Base-by-base conservation (phyloP, 2,329 filamentous ascomycete genomes). In the Hortaea sp. region DNA sequence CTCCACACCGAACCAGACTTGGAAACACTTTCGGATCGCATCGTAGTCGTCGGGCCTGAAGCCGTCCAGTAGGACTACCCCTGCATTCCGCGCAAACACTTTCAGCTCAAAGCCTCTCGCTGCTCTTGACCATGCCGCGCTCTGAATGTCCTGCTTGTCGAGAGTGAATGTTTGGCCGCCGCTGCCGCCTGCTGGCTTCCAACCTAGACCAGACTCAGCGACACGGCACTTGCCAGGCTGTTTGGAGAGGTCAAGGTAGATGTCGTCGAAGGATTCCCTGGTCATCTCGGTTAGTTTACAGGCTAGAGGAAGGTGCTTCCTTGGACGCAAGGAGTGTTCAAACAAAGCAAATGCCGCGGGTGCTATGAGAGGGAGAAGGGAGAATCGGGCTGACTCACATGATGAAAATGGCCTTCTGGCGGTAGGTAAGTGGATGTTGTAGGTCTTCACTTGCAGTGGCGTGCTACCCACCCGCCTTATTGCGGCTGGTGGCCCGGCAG, bases 1-100 rank as follows among this genome's bases (percentile, higher is more conserved):
- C 59, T 82, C 88, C 60, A 92, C 84, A 69, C 88, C 92, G 70
- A 97, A 98, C 87, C 90, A 97, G 62, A 90, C 86, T 72, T 95
- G 97, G 77, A 98, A 95, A 56, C 92, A 80, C 66, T 95, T 95
- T 69, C 74, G 78, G 10, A 95, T 73, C 46, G 92, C 86, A 56
- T 98, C 92, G 57, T 88, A 86, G 66, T 98, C 90, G 66, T 95
- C 89, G 65, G 89, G 84, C 54, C 87, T 81, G 67, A 98, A 98
- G 1, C 92, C 92, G 66, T 98, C 92, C 41, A 98, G 78, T 66
- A 97, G 92, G 46, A 95, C 83, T 49, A 97, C 80, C 52, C 85
- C 86, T 9, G 85, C 85, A 50, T 82, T 86, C 51, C 89, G 81
- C 59, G 88, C 85, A 53, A 92, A 72, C 47, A 98, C 85, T 73